Percentiles rank a stretch among this genome's conserved stretches.
These are phyloP conservation scores for Colletotrichum noveboracense DNA, from an alignment of 2,329 filamentous ascomycete genomes.

Conservation along the genomic window DNA sequence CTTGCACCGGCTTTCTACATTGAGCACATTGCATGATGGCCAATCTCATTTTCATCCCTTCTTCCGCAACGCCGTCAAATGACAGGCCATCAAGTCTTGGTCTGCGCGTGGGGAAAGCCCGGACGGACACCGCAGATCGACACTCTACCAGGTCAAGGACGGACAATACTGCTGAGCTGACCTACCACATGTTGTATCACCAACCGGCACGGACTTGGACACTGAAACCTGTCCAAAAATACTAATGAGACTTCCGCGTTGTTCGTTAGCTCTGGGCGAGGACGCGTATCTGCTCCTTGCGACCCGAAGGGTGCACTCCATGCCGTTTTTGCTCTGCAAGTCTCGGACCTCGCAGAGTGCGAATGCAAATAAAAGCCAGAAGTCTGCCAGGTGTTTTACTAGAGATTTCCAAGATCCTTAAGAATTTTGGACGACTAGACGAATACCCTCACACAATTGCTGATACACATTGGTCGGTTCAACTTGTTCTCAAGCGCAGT, in stretches of 20 bases:
- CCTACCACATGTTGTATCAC: conserved; percentile 11
- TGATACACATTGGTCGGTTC: background rate
- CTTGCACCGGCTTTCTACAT: background rate
- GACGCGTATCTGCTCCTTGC: background rate
- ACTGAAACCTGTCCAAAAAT: conserved; percentile 16
- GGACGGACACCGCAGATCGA: conserved; percentile 12
- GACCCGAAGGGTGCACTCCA: background rate
- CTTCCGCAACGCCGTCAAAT: background rate
- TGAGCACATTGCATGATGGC: background rate
- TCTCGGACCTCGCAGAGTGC: background rate
- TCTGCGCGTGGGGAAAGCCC: conserved; percentile 18
- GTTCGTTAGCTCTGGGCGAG: background rate
- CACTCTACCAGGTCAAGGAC: background rate
- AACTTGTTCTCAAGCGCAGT: background rate
- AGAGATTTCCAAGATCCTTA: background rate
- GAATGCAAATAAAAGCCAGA: conserved; percentile 1
- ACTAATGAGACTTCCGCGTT: background rate
- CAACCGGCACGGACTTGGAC: conserved; percentile 8
- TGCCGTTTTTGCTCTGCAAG: background rate
- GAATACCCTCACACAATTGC: background rate
- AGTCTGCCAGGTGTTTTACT: background rate
- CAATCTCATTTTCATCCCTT: background rate
- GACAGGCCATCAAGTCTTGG: background rate
- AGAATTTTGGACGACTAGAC: background rate
- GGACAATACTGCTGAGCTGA: background rate